Evolutionary conservation across 345 rosid species (phyloP).

Genomic region (Citrus glauca): DNA sequence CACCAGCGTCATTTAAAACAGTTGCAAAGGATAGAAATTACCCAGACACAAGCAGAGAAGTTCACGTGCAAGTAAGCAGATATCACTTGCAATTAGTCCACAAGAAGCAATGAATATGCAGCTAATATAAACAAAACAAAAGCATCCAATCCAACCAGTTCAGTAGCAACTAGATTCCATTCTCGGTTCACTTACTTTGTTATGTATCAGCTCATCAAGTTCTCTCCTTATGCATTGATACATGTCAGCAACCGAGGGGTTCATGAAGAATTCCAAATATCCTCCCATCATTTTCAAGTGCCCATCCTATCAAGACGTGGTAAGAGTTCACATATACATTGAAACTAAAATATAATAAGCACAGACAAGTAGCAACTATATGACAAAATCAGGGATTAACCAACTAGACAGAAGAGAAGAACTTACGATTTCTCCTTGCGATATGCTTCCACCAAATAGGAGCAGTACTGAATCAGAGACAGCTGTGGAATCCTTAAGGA

Average conservation of each 20-base stretch:
- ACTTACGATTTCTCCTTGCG: constrained; percentile 58
- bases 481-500: constrained; percentile 93
- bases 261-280: constrained; percentile 81
- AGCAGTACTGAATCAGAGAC: constrained; percentile 76
- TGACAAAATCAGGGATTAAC: constrained; percentile 3
- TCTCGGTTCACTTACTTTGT: constrained; percentile 51
- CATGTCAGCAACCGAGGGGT: constrained; percentile 59
- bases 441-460: constrained; percentile 81
- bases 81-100: background rate
- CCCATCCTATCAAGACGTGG: constrained; percentile 53
- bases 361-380: background rate
- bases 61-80: background rate
- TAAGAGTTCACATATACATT: background rate
- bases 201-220: constrained; percentile 74
- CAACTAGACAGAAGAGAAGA: constrained; percentile 6
- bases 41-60: background rate
- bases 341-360: background rate
- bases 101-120: background rate
- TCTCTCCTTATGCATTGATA: constrained; percentile 64
- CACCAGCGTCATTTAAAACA: constrained; percentile 9
- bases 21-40: background rate
- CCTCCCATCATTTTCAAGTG: constrained; percentile 94
- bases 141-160: background rate
- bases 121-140: background rate
- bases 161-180: background rate